Conservation (phyloP, 495 filamentous ascomycete genomes). For the Neurospora terricola region DNA sequence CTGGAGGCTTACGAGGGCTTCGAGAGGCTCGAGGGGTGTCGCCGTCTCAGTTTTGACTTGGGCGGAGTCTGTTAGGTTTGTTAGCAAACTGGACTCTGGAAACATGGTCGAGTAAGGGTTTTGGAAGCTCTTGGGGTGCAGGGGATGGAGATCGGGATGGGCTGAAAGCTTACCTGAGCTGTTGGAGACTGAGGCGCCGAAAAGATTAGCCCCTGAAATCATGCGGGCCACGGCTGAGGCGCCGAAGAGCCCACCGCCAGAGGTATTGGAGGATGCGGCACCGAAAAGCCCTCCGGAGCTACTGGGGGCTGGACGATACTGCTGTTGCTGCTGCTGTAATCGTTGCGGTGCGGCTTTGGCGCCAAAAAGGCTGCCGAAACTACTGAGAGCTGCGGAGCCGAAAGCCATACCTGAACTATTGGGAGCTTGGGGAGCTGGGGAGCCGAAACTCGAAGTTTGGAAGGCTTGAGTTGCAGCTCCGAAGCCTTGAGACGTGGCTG, state of each 20-base stretch:
- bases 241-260: background rate
- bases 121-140: background rate
- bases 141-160: background rate
- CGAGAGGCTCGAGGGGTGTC: conserved; percentile 8
- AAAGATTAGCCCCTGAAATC: too few species aligned
- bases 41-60: background rate
- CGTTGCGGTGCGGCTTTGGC: too few species aligned
- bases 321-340: too few species aligned
- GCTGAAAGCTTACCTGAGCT: background rate
- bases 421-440: background rate
- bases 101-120: background rate
- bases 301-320: too few species aligned
- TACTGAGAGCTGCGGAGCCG: background rate
- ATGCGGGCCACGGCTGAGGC: too few species aligned
- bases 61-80: background rate
- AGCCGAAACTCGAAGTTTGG: too few species aligned
- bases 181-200: background rate
- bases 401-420: background rate
- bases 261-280: background rate
- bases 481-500: background rate
- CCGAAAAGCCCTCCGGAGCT: too few species aligned
- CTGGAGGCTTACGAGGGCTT: conserved; percentile 35
- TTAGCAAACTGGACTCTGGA: background rate
- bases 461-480: background rate
- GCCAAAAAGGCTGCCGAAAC: too few species aligned